Conservation (phyloP, 345 rosid species). For the Camelina laxa region DNA sequence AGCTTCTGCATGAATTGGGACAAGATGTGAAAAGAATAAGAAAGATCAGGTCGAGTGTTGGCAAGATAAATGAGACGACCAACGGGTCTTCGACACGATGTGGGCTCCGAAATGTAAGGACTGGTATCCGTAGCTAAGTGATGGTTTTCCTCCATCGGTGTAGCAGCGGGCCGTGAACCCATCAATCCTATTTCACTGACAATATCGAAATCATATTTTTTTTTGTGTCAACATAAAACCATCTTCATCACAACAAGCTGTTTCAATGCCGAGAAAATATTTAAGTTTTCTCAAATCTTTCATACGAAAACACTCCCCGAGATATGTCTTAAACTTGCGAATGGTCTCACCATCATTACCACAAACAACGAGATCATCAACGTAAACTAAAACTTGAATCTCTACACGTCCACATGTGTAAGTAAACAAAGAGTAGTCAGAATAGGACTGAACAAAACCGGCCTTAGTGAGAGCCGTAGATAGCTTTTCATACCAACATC, state of each 20-base stretch:
- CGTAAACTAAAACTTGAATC: background rate
- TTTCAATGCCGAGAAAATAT: background rate
- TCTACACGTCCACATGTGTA: background rate
- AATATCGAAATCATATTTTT: background rate
- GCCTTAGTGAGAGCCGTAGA: fast-evolving
- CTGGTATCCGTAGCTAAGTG: fast-evolving
- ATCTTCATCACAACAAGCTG: background rate
- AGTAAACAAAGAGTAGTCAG: background rate
- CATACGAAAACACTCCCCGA: background rate
- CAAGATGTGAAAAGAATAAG: fast-evolving
- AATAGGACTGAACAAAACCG: background rate
- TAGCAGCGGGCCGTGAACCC: fast-evolving
- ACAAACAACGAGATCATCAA: background rate
- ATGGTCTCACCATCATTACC: fast-evolving
- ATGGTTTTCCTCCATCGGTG: background rate
- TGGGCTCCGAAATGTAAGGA: fast-evolving
- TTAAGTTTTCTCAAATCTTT: background rate
- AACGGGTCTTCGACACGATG: no score
- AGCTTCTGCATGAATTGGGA: background rate
- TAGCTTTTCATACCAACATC: background rate
- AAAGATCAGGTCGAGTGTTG: no score
- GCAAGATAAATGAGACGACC: background rate
- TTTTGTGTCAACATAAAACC: background rate
- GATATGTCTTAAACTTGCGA: background rate
- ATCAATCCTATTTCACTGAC: background rate